Percentiles rank a stretch among this genome's conserved stretches.
phyloP scores from a whole-genome alignment of 805 yeast species.

The Candida tibetensis region DNA sequence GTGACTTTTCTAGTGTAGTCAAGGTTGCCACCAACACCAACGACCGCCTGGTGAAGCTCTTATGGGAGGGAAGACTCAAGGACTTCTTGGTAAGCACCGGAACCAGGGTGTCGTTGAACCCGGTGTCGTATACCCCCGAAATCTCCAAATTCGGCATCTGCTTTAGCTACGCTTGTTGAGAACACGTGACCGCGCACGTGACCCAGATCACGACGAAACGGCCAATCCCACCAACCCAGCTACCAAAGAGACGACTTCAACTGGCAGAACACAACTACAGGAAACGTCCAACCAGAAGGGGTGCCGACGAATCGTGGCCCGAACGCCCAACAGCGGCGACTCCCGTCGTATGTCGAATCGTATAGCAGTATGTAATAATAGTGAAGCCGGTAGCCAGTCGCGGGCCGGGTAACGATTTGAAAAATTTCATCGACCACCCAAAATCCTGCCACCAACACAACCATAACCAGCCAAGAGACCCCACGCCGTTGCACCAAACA shows the following conservation, averaged over 20 bases:
- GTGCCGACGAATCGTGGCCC: too few species aligned
- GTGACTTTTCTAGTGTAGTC: slow-evolving; percentile 66
- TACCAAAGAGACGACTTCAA: not conserved
- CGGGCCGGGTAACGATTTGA: not conserved
- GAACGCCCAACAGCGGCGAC: too few species aligned
- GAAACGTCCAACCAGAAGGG: too few species aligned
- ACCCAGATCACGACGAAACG: not conserved
- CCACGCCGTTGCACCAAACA: too few species aligned
- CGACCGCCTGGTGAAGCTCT: slow-evolving; percentile 55
- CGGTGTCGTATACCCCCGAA: slow-evolving; percentile 42
- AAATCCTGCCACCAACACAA: not conserved
- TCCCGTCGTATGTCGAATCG: not conserved
- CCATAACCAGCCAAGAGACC: too few species aligned
- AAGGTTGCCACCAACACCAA: slow-evolving; percentile 70
- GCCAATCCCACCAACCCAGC: slow-evolving; percentile 1
- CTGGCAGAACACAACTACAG: not conserved
- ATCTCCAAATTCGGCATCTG: slow-evolving; percentile 55
- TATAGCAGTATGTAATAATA: not conserved
- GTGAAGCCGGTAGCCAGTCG: not conserved
- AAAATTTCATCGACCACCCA: not conserved
- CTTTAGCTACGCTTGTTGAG: slow-evolving; percentile 60
- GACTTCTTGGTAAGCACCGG: slow-evolving; percentile 82
- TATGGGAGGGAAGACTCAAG: slow-evolving; percentile 87
- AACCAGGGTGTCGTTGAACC: slow-evolving; percentile 45
- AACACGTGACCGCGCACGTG: too few species aligned